Conservation (phyloP, 1,139 yeast species). For the Barnettozyma hawaiiensis region DNA sequence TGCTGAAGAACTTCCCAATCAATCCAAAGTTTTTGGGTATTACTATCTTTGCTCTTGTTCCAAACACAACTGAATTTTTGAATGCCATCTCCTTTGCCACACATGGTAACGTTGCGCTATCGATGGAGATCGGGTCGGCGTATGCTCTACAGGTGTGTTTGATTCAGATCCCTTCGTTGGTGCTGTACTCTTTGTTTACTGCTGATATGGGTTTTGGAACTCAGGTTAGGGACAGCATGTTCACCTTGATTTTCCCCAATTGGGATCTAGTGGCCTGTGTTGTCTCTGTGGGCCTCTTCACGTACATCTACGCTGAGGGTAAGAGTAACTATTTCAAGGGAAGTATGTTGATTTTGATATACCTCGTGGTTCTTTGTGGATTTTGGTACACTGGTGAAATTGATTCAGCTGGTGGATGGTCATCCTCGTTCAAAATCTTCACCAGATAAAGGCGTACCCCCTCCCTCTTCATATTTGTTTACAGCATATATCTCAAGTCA, state of each 20-base stretch:
- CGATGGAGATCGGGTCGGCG: conserved; percentile 98
- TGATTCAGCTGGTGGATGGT: conserved; percentile 19
- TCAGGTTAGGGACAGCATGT: conserved; percentile 46
- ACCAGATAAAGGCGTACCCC: no score
- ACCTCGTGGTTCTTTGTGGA: conserved; percentile 72
- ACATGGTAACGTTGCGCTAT: conserved; percentile 90
- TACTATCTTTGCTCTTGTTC: conserved; percentile 92
- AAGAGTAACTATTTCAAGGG: conserved; percentile 96
- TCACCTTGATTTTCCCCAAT: conserved; percentile 83
- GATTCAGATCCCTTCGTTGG: conserved; percentile 88
- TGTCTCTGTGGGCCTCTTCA: conserved; percentile 81
- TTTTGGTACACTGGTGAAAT: conserved; percentile 60
- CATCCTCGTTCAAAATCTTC: conserved; percentile 13
- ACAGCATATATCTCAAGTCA: no score
- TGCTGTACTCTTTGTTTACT: conserved; percentile 59
- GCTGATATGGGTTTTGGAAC: conserved; percentile 30
- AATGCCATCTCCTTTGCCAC: conserved; percentile 97
- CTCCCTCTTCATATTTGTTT: no score
- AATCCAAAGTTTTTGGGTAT: conserved; percentile 89
- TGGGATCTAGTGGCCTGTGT: conserved; percentile 93
- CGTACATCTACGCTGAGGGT: conserved; percentile 95
- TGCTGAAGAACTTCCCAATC: conserved; percentile 67
- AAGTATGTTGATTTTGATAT: conserved; percentile 74
- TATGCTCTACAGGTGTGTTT: conserved; percentile 96
- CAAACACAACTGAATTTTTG: conserved; percentile 93